phyloP scores from a whole-genome alignment of 148 eudicot genomes.

The Rhododendron vialii region DNA sequence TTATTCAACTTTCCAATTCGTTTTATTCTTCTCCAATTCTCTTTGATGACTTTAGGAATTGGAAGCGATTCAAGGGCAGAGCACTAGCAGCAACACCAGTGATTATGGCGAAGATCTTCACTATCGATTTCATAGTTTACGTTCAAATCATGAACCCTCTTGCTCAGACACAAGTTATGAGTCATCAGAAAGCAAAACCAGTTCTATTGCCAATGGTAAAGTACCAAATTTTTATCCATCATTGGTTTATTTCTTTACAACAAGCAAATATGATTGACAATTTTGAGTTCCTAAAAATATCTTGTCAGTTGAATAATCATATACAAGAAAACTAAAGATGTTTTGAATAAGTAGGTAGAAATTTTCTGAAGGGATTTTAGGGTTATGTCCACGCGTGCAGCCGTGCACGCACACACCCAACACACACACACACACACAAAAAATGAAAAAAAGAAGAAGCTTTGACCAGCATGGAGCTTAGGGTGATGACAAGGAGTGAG shows the following conservation, averaged over 20 bases:
- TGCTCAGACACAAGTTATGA: slow-evolving; percentile 55
- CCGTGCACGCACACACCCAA: background rate
- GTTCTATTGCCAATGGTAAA: slow-evolving; percentile 31
- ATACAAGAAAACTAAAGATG: background rate
- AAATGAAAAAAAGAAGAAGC: background rate
- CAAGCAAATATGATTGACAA: background rate
- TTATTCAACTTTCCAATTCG: background rate
- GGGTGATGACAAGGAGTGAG: background rate
- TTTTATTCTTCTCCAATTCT: background rate
- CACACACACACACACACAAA: too few species aligned
- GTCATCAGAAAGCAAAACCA: slow-evolving; percentile 41
- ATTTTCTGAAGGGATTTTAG: background rate
- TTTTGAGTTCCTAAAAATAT: background rate
- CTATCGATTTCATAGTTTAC: slow-evolving; percentile 19
- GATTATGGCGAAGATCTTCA: slow-evolving; percentile 28
- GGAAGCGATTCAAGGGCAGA: slow-evolving; percentile 38
- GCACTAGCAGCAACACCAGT: slow-evolving; percentile 23
- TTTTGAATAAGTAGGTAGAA: background rate
- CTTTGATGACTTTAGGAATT: slow-evolving; percentile 32
- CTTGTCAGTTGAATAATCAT: background rate
- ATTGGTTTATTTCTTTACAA: background rate
- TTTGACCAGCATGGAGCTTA: background rate
- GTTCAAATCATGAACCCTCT: slow-evolving; percentile 48
- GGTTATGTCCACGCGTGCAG: background rate
- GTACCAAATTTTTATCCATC: slow-evolving; percentile 4